A percentile compares a stretch with the other conserved stretches of the same genome.
These are phyloP conservation scores for Backusella parvicylindrica DNA, from an alignment of 192 early-diverging fungal genomes.

Conservation along the genomic window DNA sequence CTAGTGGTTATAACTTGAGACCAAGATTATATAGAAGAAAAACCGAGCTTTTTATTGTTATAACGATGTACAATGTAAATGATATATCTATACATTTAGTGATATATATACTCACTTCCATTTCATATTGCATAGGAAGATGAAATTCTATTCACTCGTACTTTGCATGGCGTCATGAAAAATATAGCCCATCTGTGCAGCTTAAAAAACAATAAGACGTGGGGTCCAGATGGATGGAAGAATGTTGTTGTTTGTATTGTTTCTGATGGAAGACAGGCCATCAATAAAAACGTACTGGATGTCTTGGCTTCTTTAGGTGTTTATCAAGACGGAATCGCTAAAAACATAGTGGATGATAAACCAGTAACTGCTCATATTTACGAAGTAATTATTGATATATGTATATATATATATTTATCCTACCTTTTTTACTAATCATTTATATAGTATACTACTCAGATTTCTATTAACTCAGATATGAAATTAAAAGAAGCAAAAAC, in stretches of 20 bases:
- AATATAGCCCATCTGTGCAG: constrained; percentile 73
- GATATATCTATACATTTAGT: neutral
- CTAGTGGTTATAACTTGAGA: constrained; percentile 73
- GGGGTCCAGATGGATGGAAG: constrained; percentile 64
- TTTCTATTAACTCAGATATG: constrained; percentile 60
- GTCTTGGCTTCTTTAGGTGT: constrained; percentile 71
- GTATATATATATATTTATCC: neutral
- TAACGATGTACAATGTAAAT: constrained; percentile 77
- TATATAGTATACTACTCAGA: constrained; percentile 74
- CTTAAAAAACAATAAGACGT: constrained; percentile 42
- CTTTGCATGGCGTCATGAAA: constrained; percentile 66
- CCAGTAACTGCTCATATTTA: constrained; percentile 63
- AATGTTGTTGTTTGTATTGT: constrained; percentile 76
- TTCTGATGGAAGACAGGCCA: constrained; percentile 68
- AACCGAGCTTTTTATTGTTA: constrained; percentile 80
- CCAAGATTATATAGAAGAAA: constrained; percentile 63
- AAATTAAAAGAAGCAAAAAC: constrained; percentile 61
- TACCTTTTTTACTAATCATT: neutral
- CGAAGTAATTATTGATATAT: constrained; percentile 33
- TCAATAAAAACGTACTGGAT: constrained; percentile 56
- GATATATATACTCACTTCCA: neutral
- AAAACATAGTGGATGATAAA: constrained; percentile 58
- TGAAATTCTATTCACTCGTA: constrained; percentile 64
- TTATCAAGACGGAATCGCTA: constrained; percentile 69
- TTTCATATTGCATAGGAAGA: constrained; percentile 50